phyloP scores from a whole-genome alignment of 768 basidiomycete genomes.

The Terana coerulea region DNA sequence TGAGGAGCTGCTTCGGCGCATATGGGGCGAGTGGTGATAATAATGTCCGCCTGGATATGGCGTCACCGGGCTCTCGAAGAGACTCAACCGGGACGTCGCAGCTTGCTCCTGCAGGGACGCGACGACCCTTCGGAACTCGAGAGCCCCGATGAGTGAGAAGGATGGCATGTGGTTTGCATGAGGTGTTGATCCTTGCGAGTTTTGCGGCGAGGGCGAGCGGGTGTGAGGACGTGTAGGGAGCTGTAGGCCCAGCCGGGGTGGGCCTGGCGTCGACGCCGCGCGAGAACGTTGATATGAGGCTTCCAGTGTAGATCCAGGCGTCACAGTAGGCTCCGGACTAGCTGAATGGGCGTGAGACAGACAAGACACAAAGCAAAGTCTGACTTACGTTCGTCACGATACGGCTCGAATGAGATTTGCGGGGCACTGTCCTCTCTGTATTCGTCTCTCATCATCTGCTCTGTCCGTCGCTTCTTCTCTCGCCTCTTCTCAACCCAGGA shows the following conservation, averaged over 20 bases:
- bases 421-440: conserved; percentile 45
- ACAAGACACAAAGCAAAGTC: conserved; percentile 10
- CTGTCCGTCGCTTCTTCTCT: conserved; percentile 42
- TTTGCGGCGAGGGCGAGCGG: conserved; percentile 47
- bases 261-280: conserved; percentile 31
- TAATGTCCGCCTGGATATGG: conserved; percentile 80
- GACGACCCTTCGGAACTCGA: conserved; percentile 94
- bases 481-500: conserved; percentile 71
- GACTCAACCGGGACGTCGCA: conserved; percentile 48
- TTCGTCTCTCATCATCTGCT: conserved; percentile 55
- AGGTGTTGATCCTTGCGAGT: conserved; percentile 19
- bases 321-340: conserved; percentile 5
- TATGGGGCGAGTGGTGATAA: conserved; percentile 32
- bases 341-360: not conserved
- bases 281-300: conserved; percentile 30
- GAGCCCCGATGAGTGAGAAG: conserved; percentile 89
- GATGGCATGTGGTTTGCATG: conserved; percentile 60
- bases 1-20: conserved; percentile 5
- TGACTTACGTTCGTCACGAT: conserved; percentile 59
- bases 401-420: conserved; percentile 40
- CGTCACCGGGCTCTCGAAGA: conserved; percentile 65
- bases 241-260: conserved; percentile 36
- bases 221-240: conserved; percentile 40
- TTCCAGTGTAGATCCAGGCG: not conserved
- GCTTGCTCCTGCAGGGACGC: conserved; percentile 73